Percentiles rank a stretch among this genome's conserved stretches.
phyloP scores from a whole-genome alignment of 345 rosid species.

The Melaleuca alternifolia region DNA sequence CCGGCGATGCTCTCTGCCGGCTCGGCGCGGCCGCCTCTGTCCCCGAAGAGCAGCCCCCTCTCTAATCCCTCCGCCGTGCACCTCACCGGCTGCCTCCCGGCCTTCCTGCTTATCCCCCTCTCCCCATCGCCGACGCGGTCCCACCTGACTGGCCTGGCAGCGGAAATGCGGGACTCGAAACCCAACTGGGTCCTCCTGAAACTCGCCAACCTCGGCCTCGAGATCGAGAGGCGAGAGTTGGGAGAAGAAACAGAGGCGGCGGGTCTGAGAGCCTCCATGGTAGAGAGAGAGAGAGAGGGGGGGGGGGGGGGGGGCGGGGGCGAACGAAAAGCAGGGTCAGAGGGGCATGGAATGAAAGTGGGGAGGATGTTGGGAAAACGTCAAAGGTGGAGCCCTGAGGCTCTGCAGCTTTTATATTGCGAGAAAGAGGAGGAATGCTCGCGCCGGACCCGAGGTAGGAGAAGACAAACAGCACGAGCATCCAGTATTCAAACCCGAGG shows the following conservation, averaged over 20 bases:
- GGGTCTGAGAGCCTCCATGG: background rate
- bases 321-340: background rate
- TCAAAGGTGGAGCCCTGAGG: background rate
- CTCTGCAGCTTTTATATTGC: background rate
- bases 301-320: too few species aligned
- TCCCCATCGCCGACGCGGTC: background rate
- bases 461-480: background rate
- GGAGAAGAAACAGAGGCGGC: background rate
- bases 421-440: background rate
- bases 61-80: constrained; percentile 76
- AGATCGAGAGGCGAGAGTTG: background rate
- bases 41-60: constrained; percentile 31
- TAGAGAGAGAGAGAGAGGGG: background rate
- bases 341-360: background rate
- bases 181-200: constrained; percentile 15
- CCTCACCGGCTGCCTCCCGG: constrained; percentile 5
- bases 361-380: constrained; percentile 14
- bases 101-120: background rate
- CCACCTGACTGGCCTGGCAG: background rate
- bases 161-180: background rate
- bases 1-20: background rate
- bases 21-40: constrained; percentile 18
- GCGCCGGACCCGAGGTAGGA: background rate
- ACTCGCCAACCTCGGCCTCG: constrained; percentile 5
- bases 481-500: too few species aligned